Base-by-base conservation (phyloP, 148 eudicot genomes). In the Polygonum maritimum region DNA sequence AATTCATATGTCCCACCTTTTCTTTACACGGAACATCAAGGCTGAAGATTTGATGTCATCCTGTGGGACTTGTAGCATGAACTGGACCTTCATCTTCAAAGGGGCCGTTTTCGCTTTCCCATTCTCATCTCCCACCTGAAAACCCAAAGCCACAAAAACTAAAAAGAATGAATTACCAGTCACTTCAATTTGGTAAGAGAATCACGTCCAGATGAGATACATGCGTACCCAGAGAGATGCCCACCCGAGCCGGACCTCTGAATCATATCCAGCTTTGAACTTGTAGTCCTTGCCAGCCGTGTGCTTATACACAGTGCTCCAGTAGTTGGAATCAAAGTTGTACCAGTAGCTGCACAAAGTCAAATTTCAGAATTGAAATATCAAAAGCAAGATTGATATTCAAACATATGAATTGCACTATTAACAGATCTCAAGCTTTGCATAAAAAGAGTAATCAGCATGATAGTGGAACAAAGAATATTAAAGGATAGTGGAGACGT, bases 1-100 rank as follows among this genome's bases (percentile, higher is more conserved):
- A 67, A 35, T 70, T 86, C 86, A 94, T 74, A 94, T 80, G 81
- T 94, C 98, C 95, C 97, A 94, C 78, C 98, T 87, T 89, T 94
- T 94, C 80, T 94, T 94, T 57, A 92, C 95, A 51, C 97, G 90
- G 75, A 94, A 92, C 95, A 94, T 87, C 79, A 94, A 79, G 79
- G 80, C 87, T 9, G 98, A 88, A 14, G 95, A 79, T 81, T 82
- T 89, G 45, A 94, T 84, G 80, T 94, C 92, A 79, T 94, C 93
- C 84, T 86, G 95, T 47, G 98, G 97, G 69, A 94, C 97, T 83
- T 94, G 98, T 74, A 94, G 95, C 98, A 94, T 94, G 79, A 94
- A 85, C 80, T 94, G 98, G 75, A 92, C 84, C 81, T 94, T 94
- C 81, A 73, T 89, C 85, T 94, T 92, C 97, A 88, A 82, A 1